Evolutionary conservation across 495 filamentous ascomycete genomes (phyloP).

Genomic region (Podospora tetraspora): DNA sequence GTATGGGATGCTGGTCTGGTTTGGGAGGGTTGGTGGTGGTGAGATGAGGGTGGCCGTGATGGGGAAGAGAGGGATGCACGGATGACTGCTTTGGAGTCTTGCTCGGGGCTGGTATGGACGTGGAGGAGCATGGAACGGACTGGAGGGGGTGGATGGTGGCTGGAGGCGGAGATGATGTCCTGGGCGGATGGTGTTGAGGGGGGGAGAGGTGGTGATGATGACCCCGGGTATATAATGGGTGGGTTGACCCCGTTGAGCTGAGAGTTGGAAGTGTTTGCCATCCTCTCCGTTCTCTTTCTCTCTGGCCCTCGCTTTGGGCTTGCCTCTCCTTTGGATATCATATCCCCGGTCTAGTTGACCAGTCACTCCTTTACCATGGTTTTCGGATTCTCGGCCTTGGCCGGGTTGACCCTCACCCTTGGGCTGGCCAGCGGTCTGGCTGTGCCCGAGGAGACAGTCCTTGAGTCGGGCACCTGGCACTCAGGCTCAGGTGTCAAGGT

Average conservation of each 20-base stretch:
- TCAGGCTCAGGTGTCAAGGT: background rate
- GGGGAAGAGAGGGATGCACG: background rate
- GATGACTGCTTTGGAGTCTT: background rate
- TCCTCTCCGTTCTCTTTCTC: background rate
- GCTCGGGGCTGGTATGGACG: background rate
- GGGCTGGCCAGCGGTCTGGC: background rate
- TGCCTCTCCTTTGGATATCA: background rate
- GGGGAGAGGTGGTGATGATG: background rate
- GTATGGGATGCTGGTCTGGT: background rate
- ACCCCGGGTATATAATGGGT: background rate
- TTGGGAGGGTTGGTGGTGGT: background rate
- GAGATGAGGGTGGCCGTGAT: background rate
- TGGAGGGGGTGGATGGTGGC: background rate
- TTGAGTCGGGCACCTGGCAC: no score
- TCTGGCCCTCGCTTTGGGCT: background rate
- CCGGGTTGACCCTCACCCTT: background rate
- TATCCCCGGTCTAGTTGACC: background rate
- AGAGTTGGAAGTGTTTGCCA: background rate
- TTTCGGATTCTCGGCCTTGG: background rate
- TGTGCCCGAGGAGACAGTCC: background rate
- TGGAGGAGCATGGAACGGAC: background rate
- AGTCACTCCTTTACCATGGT: background rate
- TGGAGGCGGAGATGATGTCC: background rate
- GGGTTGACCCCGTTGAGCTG: background rate
- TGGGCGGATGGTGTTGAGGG: background rate